Conservation (phyloP, 805 yeast genomes). For the Wickerhamiella qilinensis region DNA sequence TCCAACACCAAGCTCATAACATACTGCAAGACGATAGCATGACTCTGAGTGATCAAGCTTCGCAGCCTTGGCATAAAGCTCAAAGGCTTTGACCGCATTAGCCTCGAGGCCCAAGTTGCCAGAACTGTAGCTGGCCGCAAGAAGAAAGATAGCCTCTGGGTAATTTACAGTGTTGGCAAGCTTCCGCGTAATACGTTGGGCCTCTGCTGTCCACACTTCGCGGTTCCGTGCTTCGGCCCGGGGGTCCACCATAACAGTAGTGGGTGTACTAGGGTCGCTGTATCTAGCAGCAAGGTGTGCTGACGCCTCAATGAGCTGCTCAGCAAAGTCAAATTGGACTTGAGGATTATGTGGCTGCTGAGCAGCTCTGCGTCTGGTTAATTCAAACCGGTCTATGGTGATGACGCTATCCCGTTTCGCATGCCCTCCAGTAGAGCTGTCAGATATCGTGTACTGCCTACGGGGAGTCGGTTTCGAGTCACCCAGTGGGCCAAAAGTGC, state of each 20-base stretch:
- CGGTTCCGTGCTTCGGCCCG: slow-evolving; percentile 36
- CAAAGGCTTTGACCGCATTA: slow-evolving; percentile 46
- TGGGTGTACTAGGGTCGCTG: slow-evolving; percentile 26
- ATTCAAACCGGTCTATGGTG: slow-evolving; percentile 19
- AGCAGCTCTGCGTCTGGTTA: slow-evolving; percentile 17
- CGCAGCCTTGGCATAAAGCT: slow-evolving; percentile 44
- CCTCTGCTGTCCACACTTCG: slow-evolving; percentile 38
- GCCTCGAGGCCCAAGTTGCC: slow-evolving; percentile 34
- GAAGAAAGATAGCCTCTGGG: slow-evolving; percentile 39
- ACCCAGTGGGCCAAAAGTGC: neutral
- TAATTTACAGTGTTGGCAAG: slow-evolving; percentile 29
- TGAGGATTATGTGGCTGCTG: slow-evolving; percentile 25
- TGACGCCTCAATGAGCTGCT: slow-evolving; percentile 34
- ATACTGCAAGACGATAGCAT: slow-evolving; percentile 53
- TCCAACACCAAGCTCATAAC: slow-evolving; percentile 53
- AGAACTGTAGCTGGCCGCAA: slow-evolving; percentile 44
- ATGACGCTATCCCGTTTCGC: slow-evolving; percentile 1
- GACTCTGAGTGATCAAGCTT: slow-evolving; percentile 40
- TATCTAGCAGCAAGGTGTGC: slow-evolving; percentile 19
- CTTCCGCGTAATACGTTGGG: slow-evolving; percentile 43
- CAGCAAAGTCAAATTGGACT: slow-evolving; percentile 51
- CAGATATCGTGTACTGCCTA: neutral
- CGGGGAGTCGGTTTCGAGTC: neutral
- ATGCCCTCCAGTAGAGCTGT: neutral
- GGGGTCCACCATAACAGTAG: slow-evolving; percentile 24